Percentiles rank a stretch among this genome's conserved stretches.
Evolutionary conservation across 2,329 filamentous ascomycete genomes (phyloP).

Genomic region (Epichloe gansuensis): DNA sequence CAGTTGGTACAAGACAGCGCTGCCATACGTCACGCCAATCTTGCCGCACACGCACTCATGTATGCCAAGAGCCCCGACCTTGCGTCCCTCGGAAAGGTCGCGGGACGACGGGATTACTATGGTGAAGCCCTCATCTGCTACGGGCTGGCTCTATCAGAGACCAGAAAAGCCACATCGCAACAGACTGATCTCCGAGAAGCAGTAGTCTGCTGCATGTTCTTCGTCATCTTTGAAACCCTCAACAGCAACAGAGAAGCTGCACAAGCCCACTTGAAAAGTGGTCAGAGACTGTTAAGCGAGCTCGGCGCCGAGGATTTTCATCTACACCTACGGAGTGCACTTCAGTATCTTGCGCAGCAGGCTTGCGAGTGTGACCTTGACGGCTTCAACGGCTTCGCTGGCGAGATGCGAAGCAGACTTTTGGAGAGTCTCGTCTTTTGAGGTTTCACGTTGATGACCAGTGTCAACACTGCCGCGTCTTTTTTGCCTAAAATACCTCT

Average conservation of each 20-base stretch:
- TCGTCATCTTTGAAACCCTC: slow-evolving; percentile 24
- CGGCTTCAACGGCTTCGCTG: background rate
- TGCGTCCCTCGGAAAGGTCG: slow-evolving; percentile 2
- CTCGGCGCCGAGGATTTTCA: slow-evolving; percentile 11
- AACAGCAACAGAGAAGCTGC: slow-evolving; percentile 24
- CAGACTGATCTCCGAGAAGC: slow-evolving; percentile 14
- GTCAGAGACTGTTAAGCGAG: slow-evolving; percentile 24
- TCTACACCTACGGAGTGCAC: slow-evolving; percentile 9
- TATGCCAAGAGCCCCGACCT: slow-evolving; percentile 14
- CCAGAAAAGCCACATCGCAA: slow-evolving; percentile 11
- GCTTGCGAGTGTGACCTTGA: slow-evolving; percentile 3
- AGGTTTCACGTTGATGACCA: background rate
- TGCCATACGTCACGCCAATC: slow-evolving; percentile 23
- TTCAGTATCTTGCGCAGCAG: slow-evolving; percentile 12
- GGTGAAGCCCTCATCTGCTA: slow-evolving; percentile 20
- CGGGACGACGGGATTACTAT: slow-evolving; percentile 15
- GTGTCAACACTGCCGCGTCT: background rate
- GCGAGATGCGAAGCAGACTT: background rate
- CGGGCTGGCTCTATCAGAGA: slow-evolving; percentile 18
- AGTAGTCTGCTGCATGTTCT: slow-evolving; percentile 24
- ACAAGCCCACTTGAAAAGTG: slow-evolving; percentile 23
- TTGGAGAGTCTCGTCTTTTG: slow-evolving; percentile 4
- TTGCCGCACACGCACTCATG: slow-evolving; percentile 23
- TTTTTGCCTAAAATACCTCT: background rate
- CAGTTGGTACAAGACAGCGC: slow-evolving; percentile 20